Conservation (phyloP, 208 protist species). For the Trypanosoma avium region DNA sequence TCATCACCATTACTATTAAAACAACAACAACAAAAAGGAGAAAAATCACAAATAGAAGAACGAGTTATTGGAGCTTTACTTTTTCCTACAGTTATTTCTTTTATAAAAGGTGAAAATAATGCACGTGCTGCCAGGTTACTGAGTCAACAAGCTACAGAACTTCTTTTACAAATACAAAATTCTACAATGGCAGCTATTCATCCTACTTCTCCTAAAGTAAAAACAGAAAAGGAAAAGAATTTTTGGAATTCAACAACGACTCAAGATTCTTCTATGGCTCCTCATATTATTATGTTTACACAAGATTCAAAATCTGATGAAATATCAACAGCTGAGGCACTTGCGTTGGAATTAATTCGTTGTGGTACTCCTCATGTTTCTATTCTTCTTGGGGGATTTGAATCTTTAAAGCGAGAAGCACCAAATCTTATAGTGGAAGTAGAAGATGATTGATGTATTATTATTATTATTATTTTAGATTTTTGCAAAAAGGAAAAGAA, state of each 20-base stretch:
- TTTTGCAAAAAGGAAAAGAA: too few relatives aligned
- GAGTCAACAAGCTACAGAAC: constrained; percentile 50
- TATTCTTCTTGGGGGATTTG: constrained; percentile 59
- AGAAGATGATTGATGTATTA: not conserved
- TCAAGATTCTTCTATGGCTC: not conserved
- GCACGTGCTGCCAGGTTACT: constrained; percentile 23
- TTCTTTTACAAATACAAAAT: constrained; percentile 44
- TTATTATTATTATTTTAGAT: not conserved
- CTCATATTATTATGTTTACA: constrained; percentile 32
- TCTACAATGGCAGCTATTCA: constrained; percentile 42
- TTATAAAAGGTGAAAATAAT: not conserved
- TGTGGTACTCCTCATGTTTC: constrained; percentile 64
- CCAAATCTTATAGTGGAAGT: constrained; percentile 39
- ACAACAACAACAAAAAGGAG: too few relatives aligned
- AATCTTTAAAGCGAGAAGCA: constrained; percentile 31
- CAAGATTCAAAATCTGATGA: constrained; percentile 9
- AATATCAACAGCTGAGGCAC: constrained; percentile 30
- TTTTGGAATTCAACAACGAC: too few relatives aligned
- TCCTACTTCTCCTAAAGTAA: not conserved
- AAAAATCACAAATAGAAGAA: constrained; percentile 19
- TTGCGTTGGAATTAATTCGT: constrained; percentile 47
- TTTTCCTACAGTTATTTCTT: constrained; percentile 28
- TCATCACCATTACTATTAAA: not conserved
- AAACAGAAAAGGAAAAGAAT: not conserved
- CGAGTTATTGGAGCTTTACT: constrained; percentile 48